A percentile compares a stretch with the other conserved stretches of the same genome.
These are phyloP conservation scores for Tylopilus cervinicoccineus DNA, from an alignment of 768 basidiomycete genomes.

Conservation along the genomic window DNA sequence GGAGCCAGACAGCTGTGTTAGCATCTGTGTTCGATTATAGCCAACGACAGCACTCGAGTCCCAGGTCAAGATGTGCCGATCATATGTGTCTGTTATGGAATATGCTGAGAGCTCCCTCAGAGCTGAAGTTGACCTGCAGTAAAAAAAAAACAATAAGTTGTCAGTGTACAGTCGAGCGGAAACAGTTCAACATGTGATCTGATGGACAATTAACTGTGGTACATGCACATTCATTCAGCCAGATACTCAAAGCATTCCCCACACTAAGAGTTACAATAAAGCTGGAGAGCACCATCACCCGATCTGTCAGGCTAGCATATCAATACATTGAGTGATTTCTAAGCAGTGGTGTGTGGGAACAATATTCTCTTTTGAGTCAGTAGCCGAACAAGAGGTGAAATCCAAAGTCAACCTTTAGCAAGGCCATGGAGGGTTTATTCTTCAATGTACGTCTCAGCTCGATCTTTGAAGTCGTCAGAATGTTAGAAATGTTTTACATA, in stretches of 20 bases:
- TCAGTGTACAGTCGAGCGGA: conserved; percentile 53
- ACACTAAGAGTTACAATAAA: conserved; percentile 48
- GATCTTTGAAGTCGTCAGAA: neutral
- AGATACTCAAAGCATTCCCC: conserved; percentile 49
- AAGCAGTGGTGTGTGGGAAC: too few species aligned
- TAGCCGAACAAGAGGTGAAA: neutral
- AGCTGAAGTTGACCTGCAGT: too few species aligned
- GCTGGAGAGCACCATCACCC: conserved; percentile 58
- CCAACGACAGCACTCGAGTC: too few species aligned
- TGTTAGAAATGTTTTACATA: conserved; percentile 32
- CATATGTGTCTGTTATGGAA: too few species aligned
- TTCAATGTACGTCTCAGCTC: conserved; percentile 63
- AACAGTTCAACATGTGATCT: neutral
- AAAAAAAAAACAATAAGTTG: conserved; percentile 51
- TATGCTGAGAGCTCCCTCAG: too few species aligned
- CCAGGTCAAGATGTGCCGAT: too few species aligned
- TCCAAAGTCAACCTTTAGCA: conserved; percentile 4
- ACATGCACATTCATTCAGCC: conserved; percentile 43
- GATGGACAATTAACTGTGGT: conserved; percentile 19
- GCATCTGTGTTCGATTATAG: too few species aligned
- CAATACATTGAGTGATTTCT: too few species aligned
- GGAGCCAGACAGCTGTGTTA: too few species aligned
- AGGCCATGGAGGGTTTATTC: conserved; percentile 77
- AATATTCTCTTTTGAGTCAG: conserved; percentile 10
- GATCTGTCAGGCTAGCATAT: conserved; percentile 16